Percentiles rank a stretch among this genome's conserved stretches.
These are phyloP conservation scores for Dryadomyces quercus-mongolicae DNA, from an alignment of 2,329 filamentous ascomycete species.

Conservation along the genomic window DNA sequence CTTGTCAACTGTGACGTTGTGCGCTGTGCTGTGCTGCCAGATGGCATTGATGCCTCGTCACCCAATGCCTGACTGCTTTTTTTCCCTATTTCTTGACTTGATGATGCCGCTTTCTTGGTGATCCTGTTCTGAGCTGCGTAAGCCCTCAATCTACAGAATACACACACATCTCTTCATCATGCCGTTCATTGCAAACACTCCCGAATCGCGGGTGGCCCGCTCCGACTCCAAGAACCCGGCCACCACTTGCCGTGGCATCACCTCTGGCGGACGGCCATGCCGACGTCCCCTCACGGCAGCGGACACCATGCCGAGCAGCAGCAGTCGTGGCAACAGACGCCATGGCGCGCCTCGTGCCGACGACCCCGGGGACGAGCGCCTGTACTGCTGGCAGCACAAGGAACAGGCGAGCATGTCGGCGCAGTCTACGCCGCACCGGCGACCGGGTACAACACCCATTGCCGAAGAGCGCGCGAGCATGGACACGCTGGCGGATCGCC, in stretches of 20 bases:
- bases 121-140: neutral
- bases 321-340: neutral
- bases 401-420: conserved; percentile 56
- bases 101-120: neutral
- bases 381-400: conserved; percentile 93
- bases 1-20: neutral
- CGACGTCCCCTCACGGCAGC: conserved; percentile 52
- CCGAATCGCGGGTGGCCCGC: conserved; percentile 66
- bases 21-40: neutral
- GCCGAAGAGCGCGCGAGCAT: conserved; percentile 62
- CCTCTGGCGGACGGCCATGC: conserved; percentile 70
- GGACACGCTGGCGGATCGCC: conserved; percentile 71
- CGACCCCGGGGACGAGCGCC: conserved; percentile 43
- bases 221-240: conserved; percentile 75
- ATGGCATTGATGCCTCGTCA: neutral
- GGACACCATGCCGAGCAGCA: conserved; percentile 7
- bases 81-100: neutral
- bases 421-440: conserved; percentile 31
- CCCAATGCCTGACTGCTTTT: neutral
- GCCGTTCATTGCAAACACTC: conserved; percentile 60
- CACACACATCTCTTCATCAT: conserved; percentile 23
- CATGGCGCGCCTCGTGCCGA: conserved; percentile 25
- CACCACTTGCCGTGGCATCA: conserved; percentile 82
- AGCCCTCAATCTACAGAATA: no score
- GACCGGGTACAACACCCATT: conserved; percentile 34